These are phyloP conservation scores for Pichiaceae sp. DNA, from an alignment of 1,139 yeast genomes.

Conservation along the genomic window DNA sequence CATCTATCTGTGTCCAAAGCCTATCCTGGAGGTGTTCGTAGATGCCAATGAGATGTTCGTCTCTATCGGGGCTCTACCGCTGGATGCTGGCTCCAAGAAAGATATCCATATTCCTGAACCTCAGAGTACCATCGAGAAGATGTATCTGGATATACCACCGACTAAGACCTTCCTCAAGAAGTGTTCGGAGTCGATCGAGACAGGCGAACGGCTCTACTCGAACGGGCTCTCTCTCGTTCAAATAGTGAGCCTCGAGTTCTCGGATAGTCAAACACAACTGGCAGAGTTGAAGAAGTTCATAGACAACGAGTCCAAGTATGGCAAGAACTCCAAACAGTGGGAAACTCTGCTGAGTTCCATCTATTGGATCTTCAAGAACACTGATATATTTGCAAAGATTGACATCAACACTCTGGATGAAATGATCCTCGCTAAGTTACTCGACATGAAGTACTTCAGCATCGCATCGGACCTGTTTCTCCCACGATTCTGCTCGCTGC, in stretches of 20 bases:
- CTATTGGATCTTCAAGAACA: slow-evolving; percentile 28
- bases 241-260: slow-evolving; percentile 28
- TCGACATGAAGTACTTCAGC: slow-evolving; percentile 31
- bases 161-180: slow-evolving; percentile 18
- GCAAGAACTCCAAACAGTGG: slow-evolving; percentile 27
- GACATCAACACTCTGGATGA: slow-evolving; percentile 24
- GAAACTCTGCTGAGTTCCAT: slow-evolving; percentile 25
- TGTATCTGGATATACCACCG: slow-evolving; percentile 13
- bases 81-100: slow-evolving; percentile 2
- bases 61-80: slow-evolving; percentile 8
- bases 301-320: slow-evolving; percentile 17
- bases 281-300: slow-evolving; percentile 15
- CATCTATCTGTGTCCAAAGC: slow-evolving; percentile 17
- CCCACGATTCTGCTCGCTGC: slow-evolving; percentile 12
- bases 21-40: slow-evolving; percentile 16
- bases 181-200: slow-evolving; percentile 26
- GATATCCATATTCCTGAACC: not conserved
- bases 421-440: slow-evolving; percentile 31
- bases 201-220: slow-evolving; percentile 36
- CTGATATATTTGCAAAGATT: slow-evolving; percentile 22
- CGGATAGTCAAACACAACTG: slow-evolving; percentile 14
- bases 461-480: slow-evolving; percentile 21
- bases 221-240: slow-evolving; percentile 33
- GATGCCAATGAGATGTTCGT: slow-evolving; percentile 19
- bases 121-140: slow-evolving; percentile 4